Conservation (phyloP, 768 basidiomycete genomes). For the Amanita pallidorosea region DNA sequence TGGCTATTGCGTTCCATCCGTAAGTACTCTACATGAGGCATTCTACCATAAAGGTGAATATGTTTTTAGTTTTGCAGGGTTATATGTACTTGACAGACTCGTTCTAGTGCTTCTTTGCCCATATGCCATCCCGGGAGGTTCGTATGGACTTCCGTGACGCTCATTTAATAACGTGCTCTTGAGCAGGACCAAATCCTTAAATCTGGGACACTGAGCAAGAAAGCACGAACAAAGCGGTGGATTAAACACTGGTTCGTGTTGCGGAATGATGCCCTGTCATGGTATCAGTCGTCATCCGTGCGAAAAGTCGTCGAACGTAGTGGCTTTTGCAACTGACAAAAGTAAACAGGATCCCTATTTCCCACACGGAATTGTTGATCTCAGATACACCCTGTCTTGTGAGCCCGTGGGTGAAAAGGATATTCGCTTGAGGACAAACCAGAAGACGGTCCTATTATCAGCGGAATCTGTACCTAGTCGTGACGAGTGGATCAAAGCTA, state of each 20-base stretch:
- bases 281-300: slow-evolving; percentile 93
- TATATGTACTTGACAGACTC: slow-evolving; percentile 95
- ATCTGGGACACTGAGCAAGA: slow-evolving; percentile 84
- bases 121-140: slow-evolving; percentile 86
- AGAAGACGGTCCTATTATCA: slow-evolving; percentile 59
- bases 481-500: slow-evolving; percentile 94
- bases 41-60: not conserved
- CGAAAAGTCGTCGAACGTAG: slow-evolving; percentile 12
- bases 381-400: slow-evolving; percentile 88
- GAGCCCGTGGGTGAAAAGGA: slow-evolving; percentile 70
- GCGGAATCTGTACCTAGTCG: slow-evolving; percentile 77
- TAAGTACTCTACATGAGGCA: slow-evolving; percentile 31
- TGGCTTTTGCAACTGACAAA: slow-evolving; percentile 4
- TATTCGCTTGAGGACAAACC: slow-evolving; percentile 76
- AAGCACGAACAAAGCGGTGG: slow-evolving; percentile 85
- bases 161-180: slow-evolving; percentile 5
- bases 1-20: slow-evolving; percentile 86
- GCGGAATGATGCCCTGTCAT: slow-evolving; percentile 91
- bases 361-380: slow-evolving; percentile 89
- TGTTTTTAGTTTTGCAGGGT: slow-evolving; percentile 72
- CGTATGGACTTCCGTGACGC: slow-evolving; percentile 8
- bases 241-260: slow-evolving; percentile 94
- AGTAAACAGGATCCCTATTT: slow-evolving; percentile 85
- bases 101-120: slow-evolving; percentile 94
- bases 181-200: slow-evolving; percentile 83